Evolutionary conservation across 768 basidiomycete species (phyloP).

Genomic region (Kwoniella botswanensis): DNA sequence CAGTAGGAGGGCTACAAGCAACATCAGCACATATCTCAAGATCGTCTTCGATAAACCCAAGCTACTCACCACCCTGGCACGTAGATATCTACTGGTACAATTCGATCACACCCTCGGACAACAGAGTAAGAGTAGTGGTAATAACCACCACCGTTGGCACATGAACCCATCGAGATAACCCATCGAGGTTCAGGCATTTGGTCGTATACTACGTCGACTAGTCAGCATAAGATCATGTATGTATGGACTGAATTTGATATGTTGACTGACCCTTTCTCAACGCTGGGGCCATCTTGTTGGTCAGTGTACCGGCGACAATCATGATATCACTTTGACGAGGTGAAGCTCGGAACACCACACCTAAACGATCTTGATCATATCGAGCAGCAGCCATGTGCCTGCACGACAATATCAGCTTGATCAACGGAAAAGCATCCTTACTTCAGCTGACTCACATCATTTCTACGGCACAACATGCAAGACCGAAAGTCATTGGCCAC

Average conservation of each 20-base stretch:
- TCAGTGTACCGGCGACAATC: slow-evolving; percentile 98
- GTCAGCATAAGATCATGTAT: neutral
- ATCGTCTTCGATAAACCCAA: neutral
- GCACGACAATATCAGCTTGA: slow-evolving; percentile 84
- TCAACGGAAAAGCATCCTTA: no score
- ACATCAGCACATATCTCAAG: neutral
- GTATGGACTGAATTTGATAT: neutral
- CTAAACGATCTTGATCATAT: slow-evolving; percentile 97
- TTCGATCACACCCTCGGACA: slow-evolving; percentile 96
- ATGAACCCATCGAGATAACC: slow-evolving; percentile 99
- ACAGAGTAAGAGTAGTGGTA: slow-evolving; percentile 99
- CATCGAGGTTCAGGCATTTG: slow-evolving; percentile 99
- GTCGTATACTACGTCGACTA: slow-evolving; percentile 47
- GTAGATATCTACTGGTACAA: slow-evolving; percentile 98
- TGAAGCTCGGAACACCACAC: slow-evolving; percentile 98
- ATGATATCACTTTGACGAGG: slow-evolving; percentile 97
- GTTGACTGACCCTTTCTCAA: slow-evolving; percentile 73
- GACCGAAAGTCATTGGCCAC: slow-evolving; percentile 99
- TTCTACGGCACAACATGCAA: slow-evolving; percentile 99
- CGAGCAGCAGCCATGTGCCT: slow-evolving; percentile 99
- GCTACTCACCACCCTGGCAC: slow-evolving; percentile 83
- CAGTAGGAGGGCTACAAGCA: slow-evolving; percentile 60
- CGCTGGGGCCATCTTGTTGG: slow-evolving; percentile 99
- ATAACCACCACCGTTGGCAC: slow-evolving; percentile 84
- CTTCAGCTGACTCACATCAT: slow-evolving; percentile 51